Evolutionary conservation across 1,284 basidiomycete species (phyloP), one percentile per base, ranked within the genome.

Genomic region (Coniferiporia sulphurascens): DNA sequence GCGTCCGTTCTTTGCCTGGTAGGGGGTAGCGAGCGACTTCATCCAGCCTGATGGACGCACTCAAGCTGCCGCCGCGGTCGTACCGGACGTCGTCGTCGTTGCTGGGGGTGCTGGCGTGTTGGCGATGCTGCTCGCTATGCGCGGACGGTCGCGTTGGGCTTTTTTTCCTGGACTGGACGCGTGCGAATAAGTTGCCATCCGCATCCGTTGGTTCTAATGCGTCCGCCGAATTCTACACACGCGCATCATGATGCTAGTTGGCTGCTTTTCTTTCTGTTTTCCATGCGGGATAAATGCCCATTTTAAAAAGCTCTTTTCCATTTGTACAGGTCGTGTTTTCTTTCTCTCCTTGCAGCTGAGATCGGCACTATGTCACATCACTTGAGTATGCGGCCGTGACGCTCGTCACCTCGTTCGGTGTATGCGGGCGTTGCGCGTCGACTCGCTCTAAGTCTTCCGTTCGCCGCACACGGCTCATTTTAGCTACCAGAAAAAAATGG

Each of bases 1-100:
- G 41, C n/a, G 48, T 44, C 54, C 44, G 48, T 60, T 60, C 54
- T 55, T 55, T 45, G 15, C 36, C 32, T 52, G 46, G 48, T 59
- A 57, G 19, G 53, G 50, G 21, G 52, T 46, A 34, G 53, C 53
- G 45, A 58, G 54, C 27, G 61, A 59, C 51, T 59, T 59, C 62
- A 63, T 60, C 27, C 56, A 41, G 51, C 8, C 32, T 22, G 50
- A 19, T 53, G 7, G 36, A 43, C 56, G 36, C 56, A 52, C 15
- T 51, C 34, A 19, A 52, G 41, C 49, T 52, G 35, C 41, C 27
- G 50, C 36, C 49, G 43, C 8, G 21, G 43, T 35, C 36, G 41
- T 51, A 46, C n/a, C 17, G 38, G 48, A 3, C 48, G 35, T 51
- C 44, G 44, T 46, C 45, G 54, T 48, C 22, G 36, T 27, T 48